A percentile compares a stretch with the other conserved stretches of the same genome.
phyloP scores from a whole-genome alignment of 805 yeast species.

The Cyberlindnera samutprakarnensis region DNA sequence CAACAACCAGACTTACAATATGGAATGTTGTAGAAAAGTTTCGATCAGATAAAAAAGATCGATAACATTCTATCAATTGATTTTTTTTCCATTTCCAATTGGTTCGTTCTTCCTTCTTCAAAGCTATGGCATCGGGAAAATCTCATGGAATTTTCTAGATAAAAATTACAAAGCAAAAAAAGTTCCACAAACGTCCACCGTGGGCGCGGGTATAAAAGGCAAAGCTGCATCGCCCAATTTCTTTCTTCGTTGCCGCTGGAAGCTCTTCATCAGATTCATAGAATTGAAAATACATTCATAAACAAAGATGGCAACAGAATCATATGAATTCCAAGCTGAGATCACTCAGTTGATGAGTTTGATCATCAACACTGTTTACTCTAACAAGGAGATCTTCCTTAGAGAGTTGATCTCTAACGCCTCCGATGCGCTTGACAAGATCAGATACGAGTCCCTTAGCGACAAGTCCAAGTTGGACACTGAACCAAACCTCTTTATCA shows the following conservation, averaged over 20 bases:
- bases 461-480: conserved; percentile 89
- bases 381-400: conserved; percentile 97
- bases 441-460: conserved; percentile 91
- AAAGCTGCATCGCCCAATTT: background rate
- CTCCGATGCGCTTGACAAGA: conserved; percentile 97
- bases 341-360: conserved; percentile 99
- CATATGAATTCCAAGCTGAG: conserved; percentile 99
- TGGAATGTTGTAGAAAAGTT: too few species aligned
- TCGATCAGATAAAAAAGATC: too few species aligned
- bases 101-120: too few species aligned
- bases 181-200: background rate
- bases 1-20: too few species aligned
- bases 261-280: background rate
- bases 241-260: background rate
- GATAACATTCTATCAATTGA: too few species aligned
- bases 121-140: too few species aligned
- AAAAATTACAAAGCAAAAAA: background rate
- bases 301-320: conserved; percentile 41
- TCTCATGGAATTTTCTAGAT: conserved; percentile 5
- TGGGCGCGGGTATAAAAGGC: background rate
- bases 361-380: conserved; percentile 99
- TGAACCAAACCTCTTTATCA: conserved; percentile 94
- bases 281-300: background rate
- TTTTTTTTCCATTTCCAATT: too few species aligned
- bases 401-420: conserved; percentile 99